These are phyloP conservation scores for Cyathus striatus DNA, from an alignment of 768 basidiomycete species.

Conservation along the genomic window DNA sequence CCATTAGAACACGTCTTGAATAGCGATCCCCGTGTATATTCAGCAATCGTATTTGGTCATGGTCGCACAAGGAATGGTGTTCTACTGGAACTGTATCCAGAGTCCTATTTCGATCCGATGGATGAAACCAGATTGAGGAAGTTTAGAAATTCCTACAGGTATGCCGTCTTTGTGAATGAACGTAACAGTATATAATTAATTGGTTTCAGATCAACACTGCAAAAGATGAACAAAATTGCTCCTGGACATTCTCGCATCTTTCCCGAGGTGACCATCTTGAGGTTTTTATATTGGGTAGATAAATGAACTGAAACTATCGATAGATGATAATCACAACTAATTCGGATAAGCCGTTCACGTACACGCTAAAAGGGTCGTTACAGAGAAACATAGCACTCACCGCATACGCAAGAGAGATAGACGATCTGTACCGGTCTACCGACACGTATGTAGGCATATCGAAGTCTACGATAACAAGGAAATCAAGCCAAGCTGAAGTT, in stretches of 20 bases:
- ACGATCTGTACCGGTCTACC: neutral
- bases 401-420: neutral
- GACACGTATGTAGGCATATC: too few species aligned
- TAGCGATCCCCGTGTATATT: neutral
- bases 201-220: neutral
- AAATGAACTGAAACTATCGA: too few species aligned
- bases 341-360: neutral
- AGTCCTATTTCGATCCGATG: neutral
- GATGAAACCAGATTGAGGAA: neutral
- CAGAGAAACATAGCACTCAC: neutral
- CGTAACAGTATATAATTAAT: too few species aligned
- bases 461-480: too few species aligned
- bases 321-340: neutral
- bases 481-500: too few species aligned
- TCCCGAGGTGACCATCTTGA: neutral
- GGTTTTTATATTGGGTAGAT: too few species aligned
- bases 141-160: neutral
- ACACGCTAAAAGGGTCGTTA: neutral
- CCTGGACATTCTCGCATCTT: neutral
- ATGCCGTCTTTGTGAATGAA: too few species aligned
- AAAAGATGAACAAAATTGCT: neutral
- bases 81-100: neutral
- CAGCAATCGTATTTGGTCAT: neutral
- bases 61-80: neutral
- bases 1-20: slow-evolving; percentile 2